Percentiles rank a stretch among this genome's conserved stretches.
Conservation (phyloP, 2,329 filamentous ascomycete genomes). For the Cercospora brassicicola region DNA sequence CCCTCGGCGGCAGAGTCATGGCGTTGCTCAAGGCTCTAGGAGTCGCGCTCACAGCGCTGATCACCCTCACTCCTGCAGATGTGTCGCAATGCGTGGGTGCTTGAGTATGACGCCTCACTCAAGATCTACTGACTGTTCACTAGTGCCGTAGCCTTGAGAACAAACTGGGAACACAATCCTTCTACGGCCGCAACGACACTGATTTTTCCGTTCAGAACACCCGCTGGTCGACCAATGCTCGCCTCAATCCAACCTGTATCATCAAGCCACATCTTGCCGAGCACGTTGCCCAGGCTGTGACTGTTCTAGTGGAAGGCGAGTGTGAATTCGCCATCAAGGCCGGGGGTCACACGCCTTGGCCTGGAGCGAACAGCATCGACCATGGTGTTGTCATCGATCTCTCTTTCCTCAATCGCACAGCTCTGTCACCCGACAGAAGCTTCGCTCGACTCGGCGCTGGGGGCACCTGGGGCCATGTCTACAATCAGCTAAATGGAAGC, state of each 20-base stretch:
- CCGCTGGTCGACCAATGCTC: conserved; percentile 14
- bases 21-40: not conserved
- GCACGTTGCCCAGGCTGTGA: conserved; percentile 9
- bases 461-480: conserved; percentile 48
- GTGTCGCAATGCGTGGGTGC: not conserved
- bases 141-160: not conserved
- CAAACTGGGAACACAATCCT: not conserved
- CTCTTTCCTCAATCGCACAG: conserved; percentile 21
- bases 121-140: not conserved
- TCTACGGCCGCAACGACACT: not conserved
- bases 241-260: conserved; percentile 14
- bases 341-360: conserved; percentile 13
- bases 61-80: not conserved
- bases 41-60: not conserved
- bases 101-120: not conserved
- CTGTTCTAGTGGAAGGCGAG: not conserved
- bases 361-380: conserved; percentile 23
- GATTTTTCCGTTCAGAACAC: not conserved
- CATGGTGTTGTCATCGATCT: conserved; percentile 32
- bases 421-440: conserved; percentile 22
- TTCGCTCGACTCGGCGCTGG: conserved; percentile 46
- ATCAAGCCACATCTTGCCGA: conserved; percentile 9
- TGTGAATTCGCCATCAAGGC: conserved; percentile 20
- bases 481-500: conserved; percentile 39
- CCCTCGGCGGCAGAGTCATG: not conserved